These are phyloP conservation scores for Davidsoniella virescens DNA, from an alignment of 2,329 filamentous ascomycete species.

Conservation along the genomic window DNA sequence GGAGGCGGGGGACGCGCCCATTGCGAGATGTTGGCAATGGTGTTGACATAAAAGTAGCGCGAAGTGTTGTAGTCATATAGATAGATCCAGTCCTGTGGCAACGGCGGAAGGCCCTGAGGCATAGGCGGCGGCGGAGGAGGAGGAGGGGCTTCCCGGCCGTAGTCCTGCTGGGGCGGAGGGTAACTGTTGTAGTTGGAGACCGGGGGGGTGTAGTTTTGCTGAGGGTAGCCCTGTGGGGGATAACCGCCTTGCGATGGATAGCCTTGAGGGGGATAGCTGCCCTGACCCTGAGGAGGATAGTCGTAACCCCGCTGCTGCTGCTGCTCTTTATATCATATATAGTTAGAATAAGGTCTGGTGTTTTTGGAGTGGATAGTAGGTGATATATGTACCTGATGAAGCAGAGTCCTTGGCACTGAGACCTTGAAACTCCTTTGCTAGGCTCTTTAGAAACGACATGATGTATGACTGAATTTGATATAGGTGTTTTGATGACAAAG, in stretches of 20 bases:
- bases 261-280: slow-evolving; percentile 5
- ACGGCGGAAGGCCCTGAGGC: slow-evolving; percentile 26
- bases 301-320: slow-evolving; percentile 1
- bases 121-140: slow-evolving; percentile 16
- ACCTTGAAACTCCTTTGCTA: slow-evolving; percentile 29
- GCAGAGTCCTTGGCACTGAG: slow-evolving; percentile 24
- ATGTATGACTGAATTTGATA: slow-evolving; percentile 9
- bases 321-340: neutral
- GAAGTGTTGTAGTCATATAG: slow-evolving; percentile 46
- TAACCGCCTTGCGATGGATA: neutral
- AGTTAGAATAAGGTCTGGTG: neutral
- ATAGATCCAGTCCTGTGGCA: slow-evolving; percentile 44
- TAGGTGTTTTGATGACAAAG: neutral
- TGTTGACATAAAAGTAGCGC: slow-evolving; percentile 50
- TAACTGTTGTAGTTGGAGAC: slow-evolving; percentile 14
- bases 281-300: slow-evolving; percentile 6
- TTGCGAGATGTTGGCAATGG: slow-evolving; percentile 42
- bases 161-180: slow-evolving; percentile 10
- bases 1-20: slow-evolving; percentile 39
- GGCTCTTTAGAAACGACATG: slow-evolving; percentile 31
- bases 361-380: neutral
- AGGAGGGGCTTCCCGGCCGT: slow-evolving; percentile 3
- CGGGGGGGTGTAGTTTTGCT: slow-evolving; percentile 12
- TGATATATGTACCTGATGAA: neutral
- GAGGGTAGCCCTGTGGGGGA: slow-evolving; percentile 1